Evolutionary conservation across 164 flowering plant genomes (phyloP).

Genomic region (Echeveria elegans): DNA sequence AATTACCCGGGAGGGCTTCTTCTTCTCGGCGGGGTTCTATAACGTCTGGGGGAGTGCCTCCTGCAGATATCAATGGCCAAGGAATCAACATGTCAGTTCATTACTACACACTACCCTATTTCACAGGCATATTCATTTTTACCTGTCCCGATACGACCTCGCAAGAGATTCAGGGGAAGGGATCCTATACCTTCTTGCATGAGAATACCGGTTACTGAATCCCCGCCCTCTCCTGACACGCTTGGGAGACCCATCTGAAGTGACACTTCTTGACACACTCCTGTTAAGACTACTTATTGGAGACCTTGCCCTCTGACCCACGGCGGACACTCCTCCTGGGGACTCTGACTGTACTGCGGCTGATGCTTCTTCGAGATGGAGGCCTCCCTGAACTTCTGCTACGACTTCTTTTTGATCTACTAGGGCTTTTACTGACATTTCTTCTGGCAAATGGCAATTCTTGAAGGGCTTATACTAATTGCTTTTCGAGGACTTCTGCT

Average conservation of each 20-base stretch:
- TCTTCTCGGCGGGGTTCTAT: conserved; percentile 75
- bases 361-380: conserved; percentile 32
- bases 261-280: conserved; percentile 74
- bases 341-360: conserved; percentile 51
- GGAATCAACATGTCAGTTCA: neutral
- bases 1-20: conserved; percentile 79
- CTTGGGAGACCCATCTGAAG: conserved; percentile 82
- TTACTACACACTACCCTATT: neutral
- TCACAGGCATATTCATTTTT: neutral
- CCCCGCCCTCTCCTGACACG: conserved; percentile 93
- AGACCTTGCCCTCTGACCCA: conserved; percentile 54
- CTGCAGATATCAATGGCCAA: conserved; percentile 28
- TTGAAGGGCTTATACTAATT: neutral
- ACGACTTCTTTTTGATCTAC: neutral
- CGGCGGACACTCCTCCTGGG: conserved; percentile 39
- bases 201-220: conserved; percentile 80
- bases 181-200: conserved; percentile 81
- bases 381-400: conserved; percentile 10
- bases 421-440: neutral
- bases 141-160: conserved; percentile 77
- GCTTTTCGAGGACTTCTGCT: neutral
- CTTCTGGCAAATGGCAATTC: neutral
- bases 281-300: conserved; percentile 46
- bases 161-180: conserved; percentile 84
- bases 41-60: conserved; percentile 81